Evolutionary conservation across 2,329 filamentous ascomycete species (phyloP).

Genomic region (Talaromyces sp.): DNA sequence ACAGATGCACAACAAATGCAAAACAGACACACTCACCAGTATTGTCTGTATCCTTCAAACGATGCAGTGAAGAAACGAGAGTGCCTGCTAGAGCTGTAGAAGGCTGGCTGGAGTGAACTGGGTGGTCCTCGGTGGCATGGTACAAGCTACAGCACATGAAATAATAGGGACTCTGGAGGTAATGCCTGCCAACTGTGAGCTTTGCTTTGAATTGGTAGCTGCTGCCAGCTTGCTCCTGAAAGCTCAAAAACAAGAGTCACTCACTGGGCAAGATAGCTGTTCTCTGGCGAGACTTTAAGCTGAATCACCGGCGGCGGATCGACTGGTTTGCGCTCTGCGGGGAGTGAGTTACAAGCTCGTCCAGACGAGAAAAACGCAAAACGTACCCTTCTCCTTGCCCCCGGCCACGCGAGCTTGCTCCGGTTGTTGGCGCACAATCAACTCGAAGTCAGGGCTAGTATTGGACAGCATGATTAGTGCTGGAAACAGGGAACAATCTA

Average conservation of each 20-base stretch:
- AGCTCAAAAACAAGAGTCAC: conserved; percentile 33
- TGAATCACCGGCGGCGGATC: conserved; percentile 81
- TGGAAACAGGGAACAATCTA: conserved; percentile 22
- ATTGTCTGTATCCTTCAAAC: conserved; percentile 74
- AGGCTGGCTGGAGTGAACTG: conserved; percentile 39
- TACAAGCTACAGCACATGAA: conserved; percentile 60
- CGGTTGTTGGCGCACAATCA: conserved; percentile 64
- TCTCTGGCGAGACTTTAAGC: conserved; percentile 52
- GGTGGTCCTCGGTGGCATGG: conserved; percentile 47
- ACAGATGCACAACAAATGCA: background rate
- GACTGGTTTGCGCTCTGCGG: conserved; percentile 73
- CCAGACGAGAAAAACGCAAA: conserved; percentile 1
- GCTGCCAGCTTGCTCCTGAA: conserved; percentile 14
- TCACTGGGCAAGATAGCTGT: conserved; percentile 57
- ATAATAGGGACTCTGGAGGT: conserved; percentile 62
- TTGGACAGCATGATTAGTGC: conserved; percentile 40
- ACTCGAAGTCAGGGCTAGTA: conserved; percentile 54
- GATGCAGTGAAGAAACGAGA: conserved; percentile 74
- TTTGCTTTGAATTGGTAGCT: conserved; percentile 4
- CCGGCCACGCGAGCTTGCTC: conserved; percentile 64
- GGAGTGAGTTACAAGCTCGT: background rate
- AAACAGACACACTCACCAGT: conserved; percentile 40
- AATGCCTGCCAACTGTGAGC: conserved; percentile 46
- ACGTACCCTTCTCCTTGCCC: conserved; percentile 70
- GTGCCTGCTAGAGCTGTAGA: conserved; percentile 64